phyloP scores from a whole-genome alignment of 768 basidiomycete species.

The Leccinum incarnatum region DNA sequence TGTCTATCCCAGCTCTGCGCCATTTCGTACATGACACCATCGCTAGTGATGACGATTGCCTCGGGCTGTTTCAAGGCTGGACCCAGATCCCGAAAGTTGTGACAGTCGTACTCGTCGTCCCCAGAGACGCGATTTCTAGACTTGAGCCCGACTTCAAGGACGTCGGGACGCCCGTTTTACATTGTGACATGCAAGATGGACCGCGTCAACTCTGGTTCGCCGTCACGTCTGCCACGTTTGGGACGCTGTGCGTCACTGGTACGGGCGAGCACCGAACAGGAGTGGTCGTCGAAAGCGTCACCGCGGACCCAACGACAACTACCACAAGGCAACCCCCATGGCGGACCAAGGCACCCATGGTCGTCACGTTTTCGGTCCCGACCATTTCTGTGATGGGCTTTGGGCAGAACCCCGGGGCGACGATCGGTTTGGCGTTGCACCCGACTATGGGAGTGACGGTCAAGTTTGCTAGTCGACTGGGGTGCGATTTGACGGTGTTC shows the following conservation, averaged over 20 bases:
- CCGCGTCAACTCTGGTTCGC: slow-evolving; percentile 15
- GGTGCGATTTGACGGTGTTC: slow-evolving; percentile 18
- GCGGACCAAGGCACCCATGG: slow-evolving; percentile 15
- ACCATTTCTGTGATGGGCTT: slow-evolving; percentile 12
- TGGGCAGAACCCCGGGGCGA: slow-evolving; percentile 2
- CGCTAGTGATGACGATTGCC: neutral
- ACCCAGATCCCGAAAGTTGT: too few species aligned
- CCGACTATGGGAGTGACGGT: slow-evolving; percentile 7
- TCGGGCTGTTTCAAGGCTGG: too few species aligned
- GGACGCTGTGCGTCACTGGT: slow-evolving; percentile 18
- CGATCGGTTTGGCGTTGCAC: slow-evolving; percentile 16
- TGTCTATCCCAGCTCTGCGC: neutral
- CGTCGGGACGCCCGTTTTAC: slow-evolving; percentile 15
- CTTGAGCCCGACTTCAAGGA: neutral
- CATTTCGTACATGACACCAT: neutral
- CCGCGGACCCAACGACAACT: neutral
- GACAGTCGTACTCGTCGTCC: too few species aligned
- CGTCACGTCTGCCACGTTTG: slow-evolving; percentile 21
- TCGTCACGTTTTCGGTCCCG: slow-evolving; percentile 21
- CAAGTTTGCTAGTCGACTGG: slow-evolving; percentile 11
- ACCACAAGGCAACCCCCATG: slow-evolving; percentile 7
- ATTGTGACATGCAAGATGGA: slow-evolving; percentile 19
- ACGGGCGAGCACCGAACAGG: slow-evolving; percentile 17
- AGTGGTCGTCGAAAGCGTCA: slow-evolving; percentile 4
- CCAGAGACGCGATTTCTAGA: too few species aligned